phyloP scores from a whole-genome alignment of 345 rosid species.

The Angophora floribunda region DNA sequence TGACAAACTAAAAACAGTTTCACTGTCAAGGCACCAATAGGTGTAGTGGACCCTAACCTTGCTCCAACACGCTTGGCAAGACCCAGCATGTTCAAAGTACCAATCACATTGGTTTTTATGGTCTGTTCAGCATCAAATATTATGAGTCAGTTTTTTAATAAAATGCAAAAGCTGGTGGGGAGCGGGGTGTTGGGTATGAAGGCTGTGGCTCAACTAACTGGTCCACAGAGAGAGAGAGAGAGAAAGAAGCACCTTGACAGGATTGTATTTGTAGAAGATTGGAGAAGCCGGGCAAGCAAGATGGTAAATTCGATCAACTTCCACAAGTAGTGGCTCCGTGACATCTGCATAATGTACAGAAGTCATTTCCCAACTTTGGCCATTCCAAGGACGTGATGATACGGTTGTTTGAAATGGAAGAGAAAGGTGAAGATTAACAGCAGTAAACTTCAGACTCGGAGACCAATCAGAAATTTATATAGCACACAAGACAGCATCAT shows the following conservation, averaged over 20 bases:
- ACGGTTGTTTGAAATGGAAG: background rate
- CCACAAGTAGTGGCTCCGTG: slow-evolving; percentile 73
- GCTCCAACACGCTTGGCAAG: slow-evolving; percentile 97
- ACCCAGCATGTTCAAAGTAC: slow-evolving; percentile 89
- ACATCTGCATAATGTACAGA: slow-evolving; percentile 37
- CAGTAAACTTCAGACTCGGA: background rate
- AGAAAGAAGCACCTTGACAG: slow-evolving; percentile 56
- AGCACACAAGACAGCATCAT: background rate
- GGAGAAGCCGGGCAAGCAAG: slow-evolving; percentile 98
- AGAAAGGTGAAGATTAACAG: background rate
- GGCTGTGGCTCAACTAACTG: background rate
- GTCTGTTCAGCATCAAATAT: slow-evolving; percentile 34
- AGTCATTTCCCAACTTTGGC: background rate
- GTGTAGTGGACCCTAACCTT: slow-evolving; percentile 24
- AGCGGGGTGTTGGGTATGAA: background rate
- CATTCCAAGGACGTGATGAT: background rate
- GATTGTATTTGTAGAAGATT: slow-evolving; percentile 89
- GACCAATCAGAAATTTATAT: background rate
- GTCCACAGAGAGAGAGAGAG: background rate
- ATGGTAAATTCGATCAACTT: slow-evolving; percentile 86
- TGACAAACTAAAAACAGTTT: background rate
- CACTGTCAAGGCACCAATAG: background rate
- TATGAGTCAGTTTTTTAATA: background rate
- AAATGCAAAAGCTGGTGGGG: background rate
- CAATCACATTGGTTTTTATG: slow-evolving; percentile 88